Evolutionary conservation across 106 monocot genomes (phyloP), one percentile per base, ranked within the genome.

Genomic region (Dendrobium huoshanense): DNA sequence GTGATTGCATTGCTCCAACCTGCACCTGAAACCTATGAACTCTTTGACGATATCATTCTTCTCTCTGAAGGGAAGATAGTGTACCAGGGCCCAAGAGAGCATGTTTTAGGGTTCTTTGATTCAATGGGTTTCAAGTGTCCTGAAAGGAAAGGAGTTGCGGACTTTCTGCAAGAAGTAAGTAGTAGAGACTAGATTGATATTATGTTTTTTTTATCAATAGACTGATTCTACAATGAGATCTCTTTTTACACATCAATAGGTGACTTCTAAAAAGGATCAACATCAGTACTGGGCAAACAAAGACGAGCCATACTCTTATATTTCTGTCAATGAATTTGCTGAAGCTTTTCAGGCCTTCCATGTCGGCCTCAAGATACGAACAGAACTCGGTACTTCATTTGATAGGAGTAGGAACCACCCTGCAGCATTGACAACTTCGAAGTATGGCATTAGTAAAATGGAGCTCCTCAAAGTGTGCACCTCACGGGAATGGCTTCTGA

Each of bases 41-140:
- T 89, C 13, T 89, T 89, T 41, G 89, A 89, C 19, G 89, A 89
- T 55, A 85, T 89, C 64, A 87, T 89, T 16, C 89, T 89, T 58
- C 80, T 89, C 17, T 89, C 89, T 8, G 89, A 89, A 59, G 89
- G 89, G 2, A 85, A 81, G 41, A 61, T 87, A 9, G 87, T 89
- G 37, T 89, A 89, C 49, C 89, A 89, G 29, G 89, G 89, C n/a
- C 87, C 89, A 9, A 79, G 87, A 33, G 87, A 89, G n/a, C 18
- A 82, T 59, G 85, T 85, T 59, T 84, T 89, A 0, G 89, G 87
- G 43, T 89, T 89, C 73, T 89, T 89, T 31, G 89, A 89, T 41
- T 78, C 31, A 5, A 83, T 82, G 84, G 89, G 89, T 24, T 89
- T 89, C 80, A 85, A 48, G 22, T 89, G 89, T 56, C 89, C 89